A percentile compares a stretch with the other conserved stretches of the same genome.
These are phyloP conservation scores for Alternaria sp. DNA, from an alignment of 2,329 filamentous ascomycete genomes.

Conservation along the genomic window DNA sequence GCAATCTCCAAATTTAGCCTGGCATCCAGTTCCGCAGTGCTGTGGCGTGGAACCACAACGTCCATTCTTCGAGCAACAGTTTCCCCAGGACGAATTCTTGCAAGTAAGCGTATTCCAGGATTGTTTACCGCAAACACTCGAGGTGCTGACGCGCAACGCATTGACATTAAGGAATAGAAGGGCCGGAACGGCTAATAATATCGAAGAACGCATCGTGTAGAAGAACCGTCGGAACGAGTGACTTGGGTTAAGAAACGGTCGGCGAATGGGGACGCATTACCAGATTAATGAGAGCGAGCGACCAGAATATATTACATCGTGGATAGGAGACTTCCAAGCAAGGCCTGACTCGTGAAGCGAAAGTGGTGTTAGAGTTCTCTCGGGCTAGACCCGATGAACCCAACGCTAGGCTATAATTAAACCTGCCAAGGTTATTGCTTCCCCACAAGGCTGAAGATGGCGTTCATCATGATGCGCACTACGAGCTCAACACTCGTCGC, in stretches of 20 bases:
- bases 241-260: not conserved
- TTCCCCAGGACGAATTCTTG: not conserved
- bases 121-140: not conserved
- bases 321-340: slow-evolving; percentile 2
- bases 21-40: slow-evolving; percentile 34
- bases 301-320: not conserved
- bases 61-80: slow-evolving; percentile 1
- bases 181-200: not conserved
- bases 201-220: not conserved
- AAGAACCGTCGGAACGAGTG: not conserved
- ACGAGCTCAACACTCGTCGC: not conserved
- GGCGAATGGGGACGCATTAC: not conserved
- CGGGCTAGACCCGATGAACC: not conserved
- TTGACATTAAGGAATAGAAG: not conserved
- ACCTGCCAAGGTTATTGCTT: not conserved
- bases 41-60: not conserved
- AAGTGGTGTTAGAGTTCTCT: slow-evolving; percentile 4
- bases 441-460: slow-evolving; percentile 4
- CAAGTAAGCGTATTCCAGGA: slow-evolving; percentile 6
- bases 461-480: not conserved
- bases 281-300: not conserved
- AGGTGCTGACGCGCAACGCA: not conserved
- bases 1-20: slow-evolving; percentile 16
- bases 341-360: slow-evolving; percentile 3
- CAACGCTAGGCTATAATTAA: not conserved